Conservation (phyloP, 2,329 filamentous ascomycete species). For the Neonectria magnoliae region DNA sequence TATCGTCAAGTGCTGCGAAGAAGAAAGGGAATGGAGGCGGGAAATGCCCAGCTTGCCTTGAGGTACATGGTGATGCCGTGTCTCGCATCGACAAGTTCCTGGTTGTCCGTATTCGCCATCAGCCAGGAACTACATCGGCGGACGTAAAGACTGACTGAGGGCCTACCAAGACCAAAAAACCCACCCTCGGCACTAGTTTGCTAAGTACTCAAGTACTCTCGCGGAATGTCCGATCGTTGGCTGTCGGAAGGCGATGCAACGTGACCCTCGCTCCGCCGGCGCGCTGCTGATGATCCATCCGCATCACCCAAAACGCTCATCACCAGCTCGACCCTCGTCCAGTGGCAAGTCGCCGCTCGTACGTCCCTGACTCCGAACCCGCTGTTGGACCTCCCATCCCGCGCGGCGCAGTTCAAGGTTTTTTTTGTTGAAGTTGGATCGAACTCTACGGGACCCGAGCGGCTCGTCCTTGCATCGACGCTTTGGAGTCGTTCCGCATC, state of each 20-base stretch:
- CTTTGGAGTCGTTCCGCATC: background rate
- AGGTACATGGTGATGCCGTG: too few relatives aligned
- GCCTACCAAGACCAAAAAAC: too few relatives aligned
- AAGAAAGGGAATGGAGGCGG: background rate
- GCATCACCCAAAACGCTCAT: too few relatives aligned
- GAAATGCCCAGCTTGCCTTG: too few relatives aligned
- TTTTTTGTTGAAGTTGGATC: background rate
- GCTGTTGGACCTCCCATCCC: background rate
- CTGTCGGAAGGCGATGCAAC: conserved; percentile 19
- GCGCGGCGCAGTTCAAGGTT: background rate
- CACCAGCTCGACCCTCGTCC: too few relatives aligned
- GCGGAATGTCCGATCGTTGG: background rate
- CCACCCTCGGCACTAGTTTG: too few relatives aligned
- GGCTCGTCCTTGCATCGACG: background rate
- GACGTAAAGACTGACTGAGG: too few relatives aligned
- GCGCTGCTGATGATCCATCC: too few relatives aligned
- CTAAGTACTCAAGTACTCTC: too few relatives aligned
- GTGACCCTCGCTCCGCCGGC: conserved; percentile 21
- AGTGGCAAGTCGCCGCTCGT: background rate
- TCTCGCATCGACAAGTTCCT: too few relatives aligned
- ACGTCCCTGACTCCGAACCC: background rate
- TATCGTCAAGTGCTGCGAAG: background rate
- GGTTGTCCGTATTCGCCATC: too few relatives aligned
- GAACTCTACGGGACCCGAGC: background rate
- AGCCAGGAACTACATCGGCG: too few relatives aligned